These are phyloP conservation scores for Conringia planisiliqua DNA, from an alignment of 345 rosid species.

Conservation along the genomic window DNA sequence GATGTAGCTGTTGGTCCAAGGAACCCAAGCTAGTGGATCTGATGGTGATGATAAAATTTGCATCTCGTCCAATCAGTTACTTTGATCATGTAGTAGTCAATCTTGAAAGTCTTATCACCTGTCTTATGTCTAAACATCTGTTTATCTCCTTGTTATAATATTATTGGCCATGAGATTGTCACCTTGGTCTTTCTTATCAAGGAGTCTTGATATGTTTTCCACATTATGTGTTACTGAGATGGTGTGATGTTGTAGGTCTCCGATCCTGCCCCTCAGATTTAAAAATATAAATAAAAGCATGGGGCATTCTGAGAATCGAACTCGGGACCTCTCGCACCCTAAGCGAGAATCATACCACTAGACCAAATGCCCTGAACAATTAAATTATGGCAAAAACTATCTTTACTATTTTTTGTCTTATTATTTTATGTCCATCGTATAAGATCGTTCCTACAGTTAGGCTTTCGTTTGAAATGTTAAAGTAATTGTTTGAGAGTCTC, in stretches of 20 bases:
- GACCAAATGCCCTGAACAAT: conserved; percentile 65
- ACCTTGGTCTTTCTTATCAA: not conserved
- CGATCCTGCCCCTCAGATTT: not conserved
- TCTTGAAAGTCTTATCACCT: conserved; percentile 1
- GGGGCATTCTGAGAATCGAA: conserved; percentile 86
- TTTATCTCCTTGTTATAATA: not conserved
- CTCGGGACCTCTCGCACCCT: conserved; percentile 94
- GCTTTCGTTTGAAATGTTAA: not conserved
- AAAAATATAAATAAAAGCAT: not conserved
- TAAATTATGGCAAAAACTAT: not conserved
- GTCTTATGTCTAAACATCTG: not conserved
- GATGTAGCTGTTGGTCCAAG: not conserved
- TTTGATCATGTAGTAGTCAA: conserved; percentile 5
- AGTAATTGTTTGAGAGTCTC: not conserved
- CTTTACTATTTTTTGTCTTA: not conserved
- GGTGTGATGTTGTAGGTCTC: not conserved
- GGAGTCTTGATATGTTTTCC: not conserved
- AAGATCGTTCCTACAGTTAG: not conserved
- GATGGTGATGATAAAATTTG: not conserved
- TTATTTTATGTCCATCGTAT: not conserved
- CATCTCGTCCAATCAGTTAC: not conserved
- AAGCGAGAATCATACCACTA: conserved; percentile 92
- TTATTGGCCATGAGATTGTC: not conserved
- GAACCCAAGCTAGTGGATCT: not conserved
- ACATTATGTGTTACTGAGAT: not conserved